Base-by-base conservation (phyloP, 1,139 yeast species). In the Pneumocystis canis region DNA sequence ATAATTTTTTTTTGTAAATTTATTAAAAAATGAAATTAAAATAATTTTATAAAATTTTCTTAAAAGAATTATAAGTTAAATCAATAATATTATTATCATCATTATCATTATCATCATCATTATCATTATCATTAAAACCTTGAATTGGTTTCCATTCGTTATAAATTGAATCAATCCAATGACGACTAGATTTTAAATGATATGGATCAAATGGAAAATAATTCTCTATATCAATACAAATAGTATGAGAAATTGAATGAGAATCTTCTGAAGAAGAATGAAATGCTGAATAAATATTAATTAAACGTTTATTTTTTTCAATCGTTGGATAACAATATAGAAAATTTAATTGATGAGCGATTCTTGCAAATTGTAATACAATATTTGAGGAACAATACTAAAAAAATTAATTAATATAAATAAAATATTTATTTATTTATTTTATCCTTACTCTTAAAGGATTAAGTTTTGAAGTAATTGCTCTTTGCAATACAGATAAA, bases 161-260 rank as follows among this genome's bases (percentile, higher is more conserved):
- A 71, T 85, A 89, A 63, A 79, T 78, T 53, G 78, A 80, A 37
- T 78, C 75, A 66, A 85, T 75, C 54, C 84, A 77, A 31, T 74
- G 74, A 68, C 83, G 83, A 63, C 89, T 80, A 30, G 74, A 74
- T 59, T 85, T 87, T 67, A 92, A 79, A 61, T 87, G 83, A 67
- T 92, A 75, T 0, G 98, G 98, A 76, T 92, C 98, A 73, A 88
- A 92, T 14, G 98, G 98, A 74, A 92, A 92, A 73, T 89, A 92
- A n/a, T 66, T 58, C 9, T 64, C 64, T n/a, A 64, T 63, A 5
- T 61, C 63, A n/a, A 54, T 54, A 31, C 18, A 18, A 16, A 4
- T 54, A 2, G 35, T 31, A 4, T n/a, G n/a, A n/a, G n/a, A n/a
- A n/a, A n/a, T n/a, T n/a, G n/a, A n/a, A n/a, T n/a, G n/a, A n/a